Base-by-base conservation (phyloP, 148 eudicot genomes). In the Euryodendron excelsum region DNA sequence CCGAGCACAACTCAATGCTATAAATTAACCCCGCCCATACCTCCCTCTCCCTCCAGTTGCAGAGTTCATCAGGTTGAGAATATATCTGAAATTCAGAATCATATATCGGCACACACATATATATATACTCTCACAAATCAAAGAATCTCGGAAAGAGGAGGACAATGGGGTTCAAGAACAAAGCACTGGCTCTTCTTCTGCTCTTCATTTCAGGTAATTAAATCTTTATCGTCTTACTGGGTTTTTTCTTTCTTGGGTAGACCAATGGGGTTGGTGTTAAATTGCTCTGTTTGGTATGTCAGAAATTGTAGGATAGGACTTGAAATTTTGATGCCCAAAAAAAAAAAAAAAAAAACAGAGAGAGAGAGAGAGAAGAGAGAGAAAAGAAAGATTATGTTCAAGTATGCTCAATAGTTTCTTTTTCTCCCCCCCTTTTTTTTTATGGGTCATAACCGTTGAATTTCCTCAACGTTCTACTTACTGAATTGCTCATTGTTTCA, bases 151-250 rank as follows among this genome's bases (percentile, higher is more conserved):
- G 41, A 13, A 59, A 41, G 23, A 33, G 36, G 10, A 36, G 23
- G 27, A 72, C 41, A 27, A 83, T 79, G 82, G 77, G 63, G 18
- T 34, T 72, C 5, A 79, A 59, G 68, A 28, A 76, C 78, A 79
- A 21, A 60, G 39, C 66, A 18, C 23, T 78, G 20, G 75, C 44
- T 20, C 15, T 78, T 56, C 67, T 78, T 56, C 75, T 78, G 21
- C 75, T 78, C 13, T 70, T 78, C 66, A 21, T 60, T 27, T 70
- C 85, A 61, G 85, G 85, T 76, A 20, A 76, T 17, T 68, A 1
- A 70, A 76, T 59, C 63, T 8, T 6, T 27, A 25, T 31, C 12
- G 30, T 2, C 15, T 28, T 50, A 15, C 39, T 18, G 20, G n/a
- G 36, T 33, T 20, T 2, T 15, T 23, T 33, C 20, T 72, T 30